Evolutionary conservation across 1,284 basidiomycete species (phyloP).

Genomic region (Tilletia setariae): DNA sequence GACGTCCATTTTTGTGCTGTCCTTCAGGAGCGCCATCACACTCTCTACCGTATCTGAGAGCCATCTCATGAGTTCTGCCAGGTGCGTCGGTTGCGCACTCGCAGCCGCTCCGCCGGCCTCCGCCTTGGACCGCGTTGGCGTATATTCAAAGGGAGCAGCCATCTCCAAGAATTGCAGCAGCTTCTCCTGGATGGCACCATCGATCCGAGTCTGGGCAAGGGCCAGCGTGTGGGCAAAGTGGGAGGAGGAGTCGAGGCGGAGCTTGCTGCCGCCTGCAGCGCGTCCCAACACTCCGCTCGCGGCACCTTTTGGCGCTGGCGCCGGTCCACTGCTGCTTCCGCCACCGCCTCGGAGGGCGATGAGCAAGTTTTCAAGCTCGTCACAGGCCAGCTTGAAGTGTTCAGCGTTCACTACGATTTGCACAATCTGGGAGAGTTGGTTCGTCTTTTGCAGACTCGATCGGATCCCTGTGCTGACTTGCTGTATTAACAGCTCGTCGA

Average conservation of each 20-base stretch:
- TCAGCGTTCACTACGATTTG: constrained; percentile 92
- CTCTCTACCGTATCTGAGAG: constrained; percentile 92
- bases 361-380: constrained; percentile 80
- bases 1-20: constrained; percentile 78
- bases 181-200: constrained; percentile 79
- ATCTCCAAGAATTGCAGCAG: constrained; percentile 95
- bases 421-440: constrained; percentile 83
- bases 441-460: constrained; percentile 66
- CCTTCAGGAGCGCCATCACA: constrained; percentile 71
- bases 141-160: constrained; percentile 91
- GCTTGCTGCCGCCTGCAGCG: constrained; percentile 53
- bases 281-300: too few species aligned
- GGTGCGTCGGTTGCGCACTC: constrained; percentile 74
- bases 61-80: constrained; percentile 94
- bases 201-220: constrained; percentile 74
- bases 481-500: constrained; percentile 78
- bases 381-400: constrained; percentile 81
- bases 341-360: constrained; percentile 58
- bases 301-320: constrained; percentile 73
- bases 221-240: constrained; percentile 71
- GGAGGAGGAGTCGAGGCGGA: constrained; percentile 66
- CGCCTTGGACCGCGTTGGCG: constrained; percentile 58
- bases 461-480: constrained; percentile 77
- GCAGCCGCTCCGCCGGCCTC: not conserved
- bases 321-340: constrained; percentile 37